Percentiles rank a stretch among this genome's conserved stretches.
Evolutionary conservation across 2,329 filamentous ascomycete species (phyloP).

Genomic region (Xylaria sp.): DNA sequence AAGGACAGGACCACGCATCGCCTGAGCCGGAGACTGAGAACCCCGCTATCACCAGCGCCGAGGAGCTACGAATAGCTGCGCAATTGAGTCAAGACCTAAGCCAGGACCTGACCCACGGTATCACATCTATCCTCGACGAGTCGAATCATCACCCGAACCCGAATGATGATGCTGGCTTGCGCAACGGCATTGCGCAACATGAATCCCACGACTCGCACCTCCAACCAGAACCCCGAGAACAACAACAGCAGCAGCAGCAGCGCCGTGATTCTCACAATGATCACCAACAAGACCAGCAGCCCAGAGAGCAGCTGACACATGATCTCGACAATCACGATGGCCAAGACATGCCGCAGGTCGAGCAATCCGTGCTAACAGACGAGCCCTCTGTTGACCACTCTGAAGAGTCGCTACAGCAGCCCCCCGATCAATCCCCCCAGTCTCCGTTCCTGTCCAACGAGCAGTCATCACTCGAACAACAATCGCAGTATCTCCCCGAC

Average conservation of each 20-base stretch:
- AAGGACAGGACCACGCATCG: conserved; percentile 45
- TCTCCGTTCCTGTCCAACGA: conserved; percentile 26
- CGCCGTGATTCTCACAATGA: conserved; percentile 2
- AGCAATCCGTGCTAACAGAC: conserved; percentile 18
- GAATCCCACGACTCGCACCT: conserved; percentile 42
- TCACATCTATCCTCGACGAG: conserved; percentile 55
- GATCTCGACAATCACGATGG: conserved; percentile 31
- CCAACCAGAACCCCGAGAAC: conserved; percentile 19
- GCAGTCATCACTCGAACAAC: conserved; percentile 26
- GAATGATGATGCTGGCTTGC: conserved; percentile 54
- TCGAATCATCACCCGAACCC: conserved; percentile 48
- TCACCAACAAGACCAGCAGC: conserved; percentile 8
- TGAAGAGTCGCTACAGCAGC: conserved; percentile 25
- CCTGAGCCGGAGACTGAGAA: conserved; percentile 56
- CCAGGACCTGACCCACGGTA: conserved; percentile 61
- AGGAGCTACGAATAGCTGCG: conserved; percentile 68
- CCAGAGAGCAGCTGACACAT: conserved; percentile 16
- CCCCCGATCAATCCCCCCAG: conserved; percentile 35
- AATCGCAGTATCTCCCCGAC: conserved; percentile 30
- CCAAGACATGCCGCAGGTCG: conserved; percentile 22
- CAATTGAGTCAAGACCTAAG: conserved; percentile 66
- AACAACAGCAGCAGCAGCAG: background rate
- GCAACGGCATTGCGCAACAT: conserved; percentile 57
- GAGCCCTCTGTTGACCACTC: conserved; percentile 24
- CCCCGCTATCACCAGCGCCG: conserved; percentile 57